These are phyloP conservation scores for Fraxinus dipetala DNA, from an alignment of 305 asterid species.

Conservation along the genomic window DNA sequence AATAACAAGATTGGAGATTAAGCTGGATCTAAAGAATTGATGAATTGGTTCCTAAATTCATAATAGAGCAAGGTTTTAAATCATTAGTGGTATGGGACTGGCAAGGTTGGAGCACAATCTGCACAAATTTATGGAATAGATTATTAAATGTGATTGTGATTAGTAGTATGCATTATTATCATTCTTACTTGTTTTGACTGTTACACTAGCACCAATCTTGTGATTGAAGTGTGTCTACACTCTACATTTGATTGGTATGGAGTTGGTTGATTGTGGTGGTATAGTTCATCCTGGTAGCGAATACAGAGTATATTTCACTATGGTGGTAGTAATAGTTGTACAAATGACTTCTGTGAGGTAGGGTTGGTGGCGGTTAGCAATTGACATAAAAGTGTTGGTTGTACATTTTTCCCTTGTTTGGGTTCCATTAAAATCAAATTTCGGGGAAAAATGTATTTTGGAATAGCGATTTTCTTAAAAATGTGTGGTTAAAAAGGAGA, in stretches of 20 bases:
- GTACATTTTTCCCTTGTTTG: neutral
- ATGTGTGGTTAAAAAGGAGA: too few relatives aligned
- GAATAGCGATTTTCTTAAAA: too few relatives aligned
- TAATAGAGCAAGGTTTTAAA: neutral
- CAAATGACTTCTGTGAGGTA: neutral
- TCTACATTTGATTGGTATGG: neutral
- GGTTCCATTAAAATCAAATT: too few relatives aligned
- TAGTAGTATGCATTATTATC: neutral
- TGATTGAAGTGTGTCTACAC: neutral
- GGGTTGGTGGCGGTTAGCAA: neutral
- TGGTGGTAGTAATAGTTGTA: neutral
- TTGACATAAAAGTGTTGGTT: neutral
- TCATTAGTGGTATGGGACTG: neutral
- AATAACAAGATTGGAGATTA: neutral
- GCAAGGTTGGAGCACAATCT: neutral
- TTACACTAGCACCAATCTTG: neutral
- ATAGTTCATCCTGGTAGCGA: neutral
- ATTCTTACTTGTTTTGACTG: neutral
- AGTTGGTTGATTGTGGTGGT: neutral
- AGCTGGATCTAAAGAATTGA: neutral
- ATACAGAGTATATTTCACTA: neutral
- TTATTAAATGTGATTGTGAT: neutral
- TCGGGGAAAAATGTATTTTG: too few relatives aligned
- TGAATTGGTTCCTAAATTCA: neutral
- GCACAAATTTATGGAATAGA: neutral